These are phyloP conservation scores for Neodidymelliopsis sp. DNA, from an alignment of 2,329 filamentous ascomycete genomes.

Conservation along the genomic window DNA sequence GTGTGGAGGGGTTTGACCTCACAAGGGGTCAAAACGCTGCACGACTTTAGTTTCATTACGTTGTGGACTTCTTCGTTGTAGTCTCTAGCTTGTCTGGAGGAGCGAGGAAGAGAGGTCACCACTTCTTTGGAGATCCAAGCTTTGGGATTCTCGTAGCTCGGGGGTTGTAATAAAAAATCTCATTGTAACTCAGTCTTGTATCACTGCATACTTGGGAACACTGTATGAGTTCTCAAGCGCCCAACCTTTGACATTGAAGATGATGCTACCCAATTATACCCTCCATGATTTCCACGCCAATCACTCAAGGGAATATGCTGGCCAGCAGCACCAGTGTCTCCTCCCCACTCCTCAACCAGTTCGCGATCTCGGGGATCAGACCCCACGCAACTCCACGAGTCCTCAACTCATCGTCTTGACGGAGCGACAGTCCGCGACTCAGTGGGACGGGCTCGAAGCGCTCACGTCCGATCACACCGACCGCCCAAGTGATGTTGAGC, in stretches of 20 bases:
- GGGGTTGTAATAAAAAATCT: too few species aligned
- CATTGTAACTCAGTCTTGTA: too few species aligned
- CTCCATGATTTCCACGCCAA: not conserved
- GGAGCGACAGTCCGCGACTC: not conserved
- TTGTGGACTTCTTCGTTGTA: not conserved
- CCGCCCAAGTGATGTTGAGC: constrained; percentile 15
- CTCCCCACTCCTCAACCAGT: constrained; percentile 3
- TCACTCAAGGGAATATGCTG: not conserved
- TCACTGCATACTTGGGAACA: too few species aligned
- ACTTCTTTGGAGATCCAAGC: too few species aligned
- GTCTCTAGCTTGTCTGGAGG: not conserved
- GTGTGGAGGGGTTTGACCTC: not conserved
- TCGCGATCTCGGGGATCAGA: not conserved
- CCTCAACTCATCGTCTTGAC: constrained; percentile 1
- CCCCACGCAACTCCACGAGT: not conserved
- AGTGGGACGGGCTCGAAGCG: constrained; percentile 7
- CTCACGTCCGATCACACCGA: constrained; percentile 10
- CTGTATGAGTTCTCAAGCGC: too few species aligned
- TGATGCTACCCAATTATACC: too few species aligned
- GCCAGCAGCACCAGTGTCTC: not conserved
- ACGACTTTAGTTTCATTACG: not conserved
- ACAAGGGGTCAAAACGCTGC: not conserved
- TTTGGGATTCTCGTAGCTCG: too few species aligned
- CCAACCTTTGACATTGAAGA: too few species aligned
- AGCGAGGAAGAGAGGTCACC: too few species aligned